Conservation (phyloP, 2,329 filamentous ascomycete species). For the Fusarium sarcochroum region DNA sequence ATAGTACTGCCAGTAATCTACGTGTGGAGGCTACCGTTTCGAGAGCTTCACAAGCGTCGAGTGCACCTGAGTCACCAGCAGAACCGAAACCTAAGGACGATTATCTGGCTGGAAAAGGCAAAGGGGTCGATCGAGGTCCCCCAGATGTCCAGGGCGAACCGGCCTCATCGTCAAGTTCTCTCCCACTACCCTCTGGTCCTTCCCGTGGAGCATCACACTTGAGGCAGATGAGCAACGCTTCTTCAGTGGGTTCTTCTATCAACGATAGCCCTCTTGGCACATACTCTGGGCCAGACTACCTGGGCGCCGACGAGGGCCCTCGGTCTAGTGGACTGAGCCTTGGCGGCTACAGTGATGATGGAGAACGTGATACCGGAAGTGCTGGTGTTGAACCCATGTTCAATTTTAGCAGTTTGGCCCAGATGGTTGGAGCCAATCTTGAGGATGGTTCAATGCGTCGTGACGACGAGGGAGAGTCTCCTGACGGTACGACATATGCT, state of each 20-base stretch:
- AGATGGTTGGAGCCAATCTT: conserved; percentile 80
- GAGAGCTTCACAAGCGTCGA: conserved; percentile 55
- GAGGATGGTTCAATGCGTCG: conserved; percentile 59
- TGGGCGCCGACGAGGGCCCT: conserved; percentile 59
- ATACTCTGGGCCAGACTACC: conserved; percentile 55
- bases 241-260: conserved; percentile 84
- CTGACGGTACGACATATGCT: conserved; percentile 31
- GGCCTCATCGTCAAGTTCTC: conserved; percentile 55
- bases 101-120: conserved; percentile 71
- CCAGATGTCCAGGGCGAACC: conserved; percentile 46
- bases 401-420: conserved; percentile 89
- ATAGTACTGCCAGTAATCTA: conserved; percentile 72
- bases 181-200: conserved; percentile 64
- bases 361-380: conserved; percentile 65
- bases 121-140: conserved; percentile 72
- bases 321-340: conserved; percentile 69
- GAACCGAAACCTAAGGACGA: conserved; percentile 52
- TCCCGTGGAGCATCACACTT: conserved; percentile 77
- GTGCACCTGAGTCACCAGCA: conserved; percentile 41
- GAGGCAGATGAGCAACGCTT: conserved; percentile 88
- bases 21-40: conserved; percentile 69
- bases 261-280: conserved; percentile 75
- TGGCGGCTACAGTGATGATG: conserved; percentile 61
- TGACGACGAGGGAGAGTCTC: conserved; percentile 48
- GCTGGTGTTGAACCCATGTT: conserved; percentile 82